Evolutionary conservation across 495 filamentous ascomycete species (phyloP), one percentile per base, ranked within the genome.

Genomic region (Hapsidospora chrysogenum): DNA sequence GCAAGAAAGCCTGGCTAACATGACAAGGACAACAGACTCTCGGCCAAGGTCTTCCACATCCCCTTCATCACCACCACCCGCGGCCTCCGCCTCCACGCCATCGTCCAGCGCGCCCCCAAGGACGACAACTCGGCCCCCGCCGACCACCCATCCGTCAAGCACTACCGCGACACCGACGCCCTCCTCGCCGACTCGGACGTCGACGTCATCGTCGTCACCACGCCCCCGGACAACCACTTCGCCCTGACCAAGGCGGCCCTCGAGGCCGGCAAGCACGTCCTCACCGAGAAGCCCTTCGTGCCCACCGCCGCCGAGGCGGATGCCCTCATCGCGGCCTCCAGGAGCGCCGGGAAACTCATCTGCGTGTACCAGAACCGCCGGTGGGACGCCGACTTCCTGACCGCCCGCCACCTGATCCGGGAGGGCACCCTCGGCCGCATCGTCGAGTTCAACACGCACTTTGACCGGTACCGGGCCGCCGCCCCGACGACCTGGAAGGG

Each of bases 271-370:
- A 93, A 92, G 55, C 72, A 93, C 51, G 79, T 92, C 16, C 63
- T 93, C 17, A 75, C 84, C 27, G 86, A 94, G 57, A 95, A 95
- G 57, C 86, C 86, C 0, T 86, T 93, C 52, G 77, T 80, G 6
- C 74, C 79, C 9, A 80, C 76, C 3, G 58, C 65, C 11, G 53
- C 64, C 35, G 77, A 95, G 57, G 82, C 84, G 8, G 60, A 74
- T 26, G 61, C 75, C 42, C 70, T 95, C 2, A 62, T 80, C 33
- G 57, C 52, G 3, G 54, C 89, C 9, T 74, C 86, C 1, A 56
- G 68, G 40, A 61, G 72, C 45, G 58, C 66, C 31, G 62, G 68
- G 27, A 72, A 63, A 38, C 46, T 75, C 29, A 52, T 93, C 22
- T 81, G 78, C 30, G 80, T 93, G 15, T 93, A 85, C 54, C 84